phyloP scores from a whole-genome alignment of 179 eudicot genomes.

The Sideroxylon spinosum region DNA sequence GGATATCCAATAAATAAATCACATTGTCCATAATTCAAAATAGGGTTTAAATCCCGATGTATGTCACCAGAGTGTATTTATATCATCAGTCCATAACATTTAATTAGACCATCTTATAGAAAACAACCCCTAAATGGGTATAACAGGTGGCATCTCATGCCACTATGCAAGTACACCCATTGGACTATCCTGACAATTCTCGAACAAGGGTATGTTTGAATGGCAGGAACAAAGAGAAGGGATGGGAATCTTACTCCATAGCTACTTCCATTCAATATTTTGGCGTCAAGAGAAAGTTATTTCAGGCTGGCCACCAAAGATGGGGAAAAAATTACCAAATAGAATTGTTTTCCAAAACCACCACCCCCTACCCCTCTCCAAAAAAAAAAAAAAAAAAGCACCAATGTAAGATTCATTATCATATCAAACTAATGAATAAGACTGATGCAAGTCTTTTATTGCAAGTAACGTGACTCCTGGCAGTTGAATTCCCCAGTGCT shows the following conservation, averaged over 20 bases:
- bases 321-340: neutral
- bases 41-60: neutral
- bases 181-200: neutral
- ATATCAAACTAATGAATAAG: neutral
- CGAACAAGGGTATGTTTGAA: neutral
- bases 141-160: neutral
- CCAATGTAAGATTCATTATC: neutral
- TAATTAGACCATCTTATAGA: neutral
- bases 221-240: neutral
- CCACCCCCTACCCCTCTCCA: neutral
- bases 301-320: neutral
- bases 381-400: no score
- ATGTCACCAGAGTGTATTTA: neutral
- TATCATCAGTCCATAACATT: neutral
- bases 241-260: neutral
- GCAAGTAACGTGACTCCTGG: neutral
- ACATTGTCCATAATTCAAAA: neutral
- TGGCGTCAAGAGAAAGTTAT: neutral
- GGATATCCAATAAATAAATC: neutral
- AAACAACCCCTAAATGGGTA: neutral
- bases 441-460: neutral
- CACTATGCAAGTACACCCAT: neutral
- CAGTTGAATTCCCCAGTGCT: neutral
- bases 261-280: neutral
- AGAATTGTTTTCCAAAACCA: no score